Evolutionary conservation across 2,329 filamentous ascomycete species (phyloP), one percentile per base, ranked within the genome.

Genomic region (Diaporthe longicolla): DNA sequence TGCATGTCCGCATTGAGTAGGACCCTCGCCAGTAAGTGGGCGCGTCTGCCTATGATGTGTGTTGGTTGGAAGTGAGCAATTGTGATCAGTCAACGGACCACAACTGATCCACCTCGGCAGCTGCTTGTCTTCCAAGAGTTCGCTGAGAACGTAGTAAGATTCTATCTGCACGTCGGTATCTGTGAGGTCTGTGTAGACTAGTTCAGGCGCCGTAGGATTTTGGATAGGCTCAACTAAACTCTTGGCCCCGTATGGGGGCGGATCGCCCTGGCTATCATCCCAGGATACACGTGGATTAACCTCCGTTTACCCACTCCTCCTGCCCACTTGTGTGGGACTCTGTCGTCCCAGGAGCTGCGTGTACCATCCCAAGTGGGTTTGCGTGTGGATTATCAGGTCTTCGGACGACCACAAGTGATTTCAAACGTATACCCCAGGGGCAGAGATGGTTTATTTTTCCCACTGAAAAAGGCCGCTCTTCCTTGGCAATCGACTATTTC

Each of bases 321-420:
- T 48, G 29, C 21, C 45, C 29, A 37, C 63, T 52, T 24, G 26
- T 35, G 63, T 66, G 63, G 63, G n/a, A 52, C 21, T 19, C 10
- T 50, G 26, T 37, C 21, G 4, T 10, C 8, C 15, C 32, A 6
- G 43, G 8, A 45, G 11, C 17, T n/a, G 13, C 10, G 13, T 52
- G 45, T 54, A n/a, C 40, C 45, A 52, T 66, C 9, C 63, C 63
- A 48, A 19, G 45, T 66, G 45, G 63, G 52, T 52, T 37, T 37
- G 4, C 11, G 15, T 32, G 21, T 66, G 61, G 29, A 26, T 66
- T 52, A 1, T 15, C n/a, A 26, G 21, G 45, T 4, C 21, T 19
- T 37, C 13, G 9, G 32, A 26, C 45, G 1, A 24, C 29, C 17
- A 37, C 45, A 37, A 19, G 29, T 13, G 63, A 52, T 52, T 24